These are phyloP conservation scores for Thraustochytrium striatum DNA, from an alignment of 352 stramenopile species.

Conservation along the genomic window DNA sequence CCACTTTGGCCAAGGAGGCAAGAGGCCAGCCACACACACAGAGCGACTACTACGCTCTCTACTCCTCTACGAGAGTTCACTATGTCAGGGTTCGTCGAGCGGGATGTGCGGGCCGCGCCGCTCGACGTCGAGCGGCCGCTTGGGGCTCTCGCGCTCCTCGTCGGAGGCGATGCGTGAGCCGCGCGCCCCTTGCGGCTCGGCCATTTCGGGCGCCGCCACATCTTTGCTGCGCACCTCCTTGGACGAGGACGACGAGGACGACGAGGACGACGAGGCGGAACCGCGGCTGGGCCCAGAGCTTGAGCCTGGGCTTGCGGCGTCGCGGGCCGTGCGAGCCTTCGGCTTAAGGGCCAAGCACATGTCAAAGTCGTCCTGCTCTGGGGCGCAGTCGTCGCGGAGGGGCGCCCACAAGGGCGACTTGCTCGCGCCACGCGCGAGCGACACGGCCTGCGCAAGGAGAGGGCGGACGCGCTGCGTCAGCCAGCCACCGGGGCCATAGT, in stretches of 20 bases:
- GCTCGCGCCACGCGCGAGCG: neutral
- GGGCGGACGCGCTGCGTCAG: neutral
- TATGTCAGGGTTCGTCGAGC: neutral
- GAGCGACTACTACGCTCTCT: no score
- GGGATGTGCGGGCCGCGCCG: neutral
- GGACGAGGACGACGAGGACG: no score
- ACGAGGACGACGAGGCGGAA: no score
- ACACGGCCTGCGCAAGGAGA: neutral
- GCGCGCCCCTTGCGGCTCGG: neutral
- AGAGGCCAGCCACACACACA: neutral
- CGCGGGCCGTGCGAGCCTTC: neutral
- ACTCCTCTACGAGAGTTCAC: no score
- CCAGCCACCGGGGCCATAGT: neutral
- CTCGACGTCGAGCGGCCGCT: neutral
- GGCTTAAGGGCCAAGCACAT: slow-evolving; percentile 9
- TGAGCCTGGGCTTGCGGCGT: no score
- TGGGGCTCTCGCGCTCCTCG: neutral
- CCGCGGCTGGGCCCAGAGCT: no score
- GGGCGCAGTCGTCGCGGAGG: slow-evolving; percentile 11
- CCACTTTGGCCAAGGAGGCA: no score
- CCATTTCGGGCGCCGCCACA: neutral
- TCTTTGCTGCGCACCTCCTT: no score
- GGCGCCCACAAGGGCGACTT: neutral
- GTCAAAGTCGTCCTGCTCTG: neutral
- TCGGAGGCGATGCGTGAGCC: neutral